Evolutionary conservation across 345 rosid genomes (phyloP), one percentile per base, ranked within the genome.

Genomic region (Linum usitatissimum): DNA sequence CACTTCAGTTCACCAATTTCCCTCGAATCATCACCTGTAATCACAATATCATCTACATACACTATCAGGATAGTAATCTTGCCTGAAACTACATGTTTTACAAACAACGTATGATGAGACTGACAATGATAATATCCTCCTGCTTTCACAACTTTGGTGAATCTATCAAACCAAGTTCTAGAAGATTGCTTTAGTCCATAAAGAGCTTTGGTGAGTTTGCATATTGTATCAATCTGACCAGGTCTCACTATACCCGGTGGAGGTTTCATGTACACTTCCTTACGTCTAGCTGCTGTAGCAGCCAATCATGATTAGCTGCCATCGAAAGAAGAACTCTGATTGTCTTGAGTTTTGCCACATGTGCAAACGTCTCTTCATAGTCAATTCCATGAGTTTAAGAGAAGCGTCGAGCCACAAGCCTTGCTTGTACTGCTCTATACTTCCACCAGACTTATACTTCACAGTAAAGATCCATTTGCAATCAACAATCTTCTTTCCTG

Each of bases 181-280:
- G 51, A 6, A 17, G 5, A 6, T 6, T 39, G 30, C 4, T 3
- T 57, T 56, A 15, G 18, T 0, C 54, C 62, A 0, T 31, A 31
- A 6, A 31, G 36, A 2, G 36, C 36, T 31, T 31, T 31, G 3
- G 3, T 31, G 36, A 31, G 36, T 31, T 31, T 31, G 36, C 36
- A 31, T 6, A 6, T 2, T 31, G 36, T 31, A 31, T 31, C 36
- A 31, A n/a, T n/a, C n/a, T 6, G 36, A 31, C 36, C 36, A 31
- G 36, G 3, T 2, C 6, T 31, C 6, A 2, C 36, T 6, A 31
- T 31, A 6, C 36, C 6, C 6, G 18, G 18, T 3, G 28, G 56
- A 19, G 15, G 55, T 17, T 65, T 62, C 45, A 65, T 65, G 39
- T 42, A 57, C 0, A 65, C 68, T 65, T 65, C 18, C 57, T 56